These are phyloP conservation scores for Tetramitus jugosus DNA, from an alignment of 208 protist genomes.

Conservation along the genomic window DNA sequence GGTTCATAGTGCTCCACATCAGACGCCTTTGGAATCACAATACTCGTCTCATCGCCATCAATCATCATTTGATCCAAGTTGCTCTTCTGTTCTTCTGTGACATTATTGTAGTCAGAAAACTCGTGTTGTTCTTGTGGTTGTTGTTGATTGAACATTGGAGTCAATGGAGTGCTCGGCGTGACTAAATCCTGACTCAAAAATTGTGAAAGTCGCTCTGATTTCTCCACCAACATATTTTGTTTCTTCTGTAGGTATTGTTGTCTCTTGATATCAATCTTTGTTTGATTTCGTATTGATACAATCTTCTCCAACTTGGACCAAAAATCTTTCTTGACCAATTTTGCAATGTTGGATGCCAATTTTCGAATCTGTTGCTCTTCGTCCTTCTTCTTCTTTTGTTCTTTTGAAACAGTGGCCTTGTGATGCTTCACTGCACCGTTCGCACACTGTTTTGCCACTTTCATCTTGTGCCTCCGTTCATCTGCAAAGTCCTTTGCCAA, in stretches of 20 bases:
- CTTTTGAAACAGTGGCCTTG: background rate
- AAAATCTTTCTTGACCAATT: conserved; percentile 14
- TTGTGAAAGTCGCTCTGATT: conserved; percentile 2
- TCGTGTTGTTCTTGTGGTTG: too few relatives aligned
- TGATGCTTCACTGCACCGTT: background rate
- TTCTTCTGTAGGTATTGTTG: background rate
- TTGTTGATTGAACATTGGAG: too few relatives aligned
- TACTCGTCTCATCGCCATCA: too few relatives aligned
- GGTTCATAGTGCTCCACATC: too few relatives aligned
- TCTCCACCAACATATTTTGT: background rate
- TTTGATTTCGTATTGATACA: conserved; percentile 1
- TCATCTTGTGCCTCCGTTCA: background rate
- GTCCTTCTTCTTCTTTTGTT: conserved; percentile 16
- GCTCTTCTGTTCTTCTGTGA: too few relatives aligned
- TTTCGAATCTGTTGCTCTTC: background rate
- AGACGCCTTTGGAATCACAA: too few relatives aligned
- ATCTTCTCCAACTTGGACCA: background rate
- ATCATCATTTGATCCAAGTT: too few relatives aligned
- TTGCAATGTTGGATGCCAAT: background rate
- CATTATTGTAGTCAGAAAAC: too few relatives aligned
- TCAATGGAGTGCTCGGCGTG: background rate
- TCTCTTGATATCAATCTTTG: background rate
- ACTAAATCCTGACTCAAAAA: background rate
- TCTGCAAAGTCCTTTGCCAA: background rate
- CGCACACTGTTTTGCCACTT: background rate